phyloP scores from a whole-genome alignment of 805 yeast genomes.

The Candida succiphila region DNA sequence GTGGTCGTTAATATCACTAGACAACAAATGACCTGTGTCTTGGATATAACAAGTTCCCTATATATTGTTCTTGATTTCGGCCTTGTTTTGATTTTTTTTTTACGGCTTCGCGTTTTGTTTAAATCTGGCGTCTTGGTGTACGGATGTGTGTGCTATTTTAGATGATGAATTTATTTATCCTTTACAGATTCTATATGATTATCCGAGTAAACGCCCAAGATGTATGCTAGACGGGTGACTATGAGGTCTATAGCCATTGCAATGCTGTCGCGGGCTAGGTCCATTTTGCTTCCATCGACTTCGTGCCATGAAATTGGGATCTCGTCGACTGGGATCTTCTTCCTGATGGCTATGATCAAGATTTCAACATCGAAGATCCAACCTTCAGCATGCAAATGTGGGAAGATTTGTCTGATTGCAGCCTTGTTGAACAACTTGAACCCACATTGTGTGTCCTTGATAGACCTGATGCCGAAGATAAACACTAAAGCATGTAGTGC shows the following conservation, averaged over 20 bases:
- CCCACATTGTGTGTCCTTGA: slow-evolving; percentile 96
- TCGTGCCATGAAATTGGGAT: slow-evolving; percentile 95
- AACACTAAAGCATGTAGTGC: slow-evolving; percentile 80
- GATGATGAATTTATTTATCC: too few species aligned
- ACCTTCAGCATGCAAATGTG: slow-evolving; percentile 90
- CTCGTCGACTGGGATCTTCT: slow-evolving; percentile 58
- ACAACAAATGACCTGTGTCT: too few species aligned
- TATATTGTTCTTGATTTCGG: too few species aligned
- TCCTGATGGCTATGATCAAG: slow-evolving; percentile 67
- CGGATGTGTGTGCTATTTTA: too few species aligned
- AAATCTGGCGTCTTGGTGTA: too few species aligned
- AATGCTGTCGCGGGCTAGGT: slow-evolving; percentile 80
- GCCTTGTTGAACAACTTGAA: slow-evolving; percentile 79
- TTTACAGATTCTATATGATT: background rate
- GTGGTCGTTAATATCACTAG: background rate
- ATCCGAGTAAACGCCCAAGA: slow-evolving; percentile 64
- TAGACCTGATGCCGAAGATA: slow-evolving; percentile 77
- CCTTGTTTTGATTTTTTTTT: too few species aligned
- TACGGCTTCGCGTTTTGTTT: too few species aligned
- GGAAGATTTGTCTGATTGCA: slow-evolving; percentile 61
- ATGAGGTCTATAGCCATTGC: slow-evolving; percentile 92
- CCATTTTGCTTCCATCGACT: slow-evolving; percentile 91
- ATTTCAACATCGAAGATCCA: slow-evolving; percentile 98
- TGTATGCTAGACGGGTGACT: slow-evolving; percentile 80
- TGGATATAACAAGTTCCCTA: too few species aligned